Percentiles rank a stretch among this genome's conserved stretches.
These are phyloP conservation scores for Paratinospora sagittata DNA, from an alignment of 164 flowering plant species.

Conservation along the genomic window DNA sequence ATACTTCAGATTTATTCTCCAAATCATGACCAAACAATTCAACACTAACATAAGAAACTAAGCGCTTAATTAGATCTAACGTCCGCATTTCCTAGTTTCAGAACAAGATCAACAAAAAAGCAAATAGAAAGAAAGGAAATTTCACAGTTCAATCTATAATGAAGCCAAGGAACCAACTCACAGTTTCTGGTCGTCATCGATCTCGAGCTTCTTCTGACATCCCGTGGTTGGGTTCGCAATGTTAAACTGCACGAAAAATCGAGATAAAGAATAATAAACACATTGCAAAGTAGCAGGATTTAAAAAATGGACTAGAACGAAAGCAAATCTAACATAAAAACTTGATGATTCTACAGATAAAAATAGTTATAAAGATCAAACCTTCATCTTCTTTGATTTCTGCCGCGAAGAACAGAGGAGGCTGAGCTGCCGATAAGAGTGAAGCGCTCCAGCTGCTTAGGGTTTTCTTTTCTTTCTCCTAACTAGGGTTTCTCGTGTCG, in stretches of 20 bases:
- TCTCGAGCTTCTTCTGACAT: slow-evolving; percentile 36
- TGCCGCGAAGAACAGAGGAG: slow-evolving; percentile 4
- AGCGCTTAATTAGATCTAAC: no score
- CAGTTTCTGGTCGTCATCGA: slow-evolving; percentile 35
- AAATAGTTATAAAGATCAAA: slow-evolving; percentile 4
- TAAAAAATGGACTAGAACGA: no score
- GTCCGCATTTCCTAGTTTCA: neutral
- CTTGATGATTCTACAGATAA: no score
- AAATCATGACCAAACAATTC: no score
- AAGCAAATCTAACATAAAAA: no score
- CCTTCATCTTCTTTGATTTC: slow-evolving; percentile 13
- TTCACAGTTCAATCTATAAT: neutral
- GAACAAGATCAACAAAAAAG: neutral
- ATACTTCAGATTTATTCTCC: no score
- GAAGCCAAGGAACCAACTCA: neutral
- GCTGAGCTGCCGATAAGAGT: neutral
- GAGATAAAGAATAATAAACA: neutral
- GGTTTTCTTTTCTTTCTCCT: neutral
- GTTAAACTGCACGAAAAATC: slow-evolving; percentile 24
- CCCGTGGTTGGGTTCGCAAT: slow-evolving; percentile 35
- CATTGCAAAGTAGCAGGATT: no score
- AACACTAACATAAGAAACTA: no score
- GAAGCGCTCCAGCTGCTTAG: neutral
- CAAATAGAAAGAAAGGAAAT: neutral
- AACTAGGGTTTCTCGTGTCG: neutral